phyloP scores from a whole-genome alignment of 768 basidiomycete species.

The Trametopsis cervina region DNA sequence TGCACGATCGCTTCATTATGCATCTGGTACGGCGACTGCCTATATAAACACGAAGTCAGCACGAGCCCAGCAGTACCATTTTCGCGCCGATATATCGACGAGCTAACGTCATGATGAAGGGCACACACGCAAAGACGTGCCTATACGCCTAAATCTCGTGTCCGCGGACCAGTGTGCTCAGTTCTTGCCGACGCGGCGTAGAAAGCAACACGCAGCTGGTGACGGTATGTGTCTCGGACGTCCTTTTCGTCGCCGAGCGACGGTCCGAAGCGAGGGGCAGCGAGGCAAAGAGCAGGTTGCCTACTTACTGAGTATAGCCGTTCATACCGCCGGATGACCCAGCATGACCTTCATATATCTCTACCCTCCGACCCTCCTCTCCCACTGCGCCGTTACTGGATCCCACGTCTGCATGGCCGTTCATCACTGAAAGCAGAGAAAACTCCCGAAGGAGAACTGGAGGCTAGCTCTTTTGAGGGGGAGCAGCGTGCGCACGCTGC shows the following conservation, averaged over 20 bases:
- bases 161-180: too few species aligned
- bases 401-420: conserved; percentile 37
- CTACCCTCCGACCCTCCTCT: conserved; percentile 15
- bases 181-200: too few species aligned
- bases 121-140: background rate
- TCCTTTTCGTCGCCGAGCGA: background rate
- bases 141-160: too few species aligned
- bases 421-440: conserved; percentile 36
- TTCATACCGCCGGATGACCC: conserved; percentile 33
- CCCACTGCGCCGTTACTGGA: conserved; percentile 39
- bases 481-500: too few species aligned
- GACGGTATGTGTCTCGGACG: background rate
- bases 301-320: conserved; percentile 55
- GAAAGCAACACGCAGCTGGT: too few species aligned
- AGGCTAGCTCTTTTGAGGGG: too few species aligned
- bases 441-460: too few species aligned
- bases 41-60: conserved; percentile 3
- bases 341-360: conserved; percentile 26
- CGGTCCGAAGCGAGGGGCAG: too few species aligned
- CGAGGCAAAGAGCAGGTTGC: conserved; percentile 2
- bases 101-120: background rate
- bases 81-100: background rate
- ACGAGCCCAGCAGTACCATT: background rate
- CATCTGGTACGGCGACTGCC: conserved; percentile 40
- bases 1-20: conserved; percentile 76